These are phyloP conservation scores for Emmonsia crescens DNA, from an alignment of 2,329 filamentous ascomycete species.

Conservation along the genomic window DNA sequence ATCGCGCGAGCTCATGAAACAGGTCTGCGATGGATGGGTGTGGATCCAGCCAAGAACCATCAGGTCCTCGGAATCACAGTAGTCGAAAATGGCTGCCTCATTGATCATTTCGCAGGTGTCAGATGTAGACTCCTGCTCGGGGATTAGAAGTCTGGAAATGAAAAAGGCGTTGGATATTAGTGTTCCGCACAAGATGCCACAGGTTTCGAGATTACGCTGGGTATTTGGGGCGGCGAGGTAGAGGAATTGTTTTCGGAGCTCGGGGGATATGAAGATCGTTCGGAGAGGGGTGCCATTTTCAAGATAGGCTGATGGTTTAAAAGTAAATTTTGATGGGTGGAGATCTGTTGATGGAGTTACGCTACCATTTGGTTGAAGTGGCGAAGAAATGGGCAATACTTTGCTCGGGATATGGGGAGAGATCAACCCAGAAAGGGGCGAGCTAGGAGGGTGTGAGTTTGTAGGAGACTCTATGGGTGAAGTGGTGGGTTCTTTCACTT, in stretches of 20 bases:
- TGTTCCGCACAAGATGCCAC: slow-evolving; percentile 85
- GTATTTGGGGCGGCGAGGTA: slow-evolving; percentile 67
- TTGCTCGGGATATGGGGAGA: slow-evolving; percentile 18
- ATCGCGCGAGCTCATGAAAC: slow-evolving; percentile 93
- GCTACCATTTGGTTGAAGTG: slow-evolving; percentile 19
- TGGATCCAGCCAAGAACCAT: slow-evolving; percentile 95
- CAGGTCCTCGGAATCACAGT: slow-evolving; percentile 72
- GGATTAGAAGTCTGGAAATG: slow-evolving; percentile 77
- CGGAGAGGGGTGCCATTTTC: slow-evolving; percentile 82
- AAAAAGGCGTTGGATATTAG: slow-evolving; percentile 89
- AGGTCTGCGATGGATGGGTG: slow-evolving; percentile 91
- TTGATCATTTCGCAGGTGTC: slow-evolving; percentile 95
- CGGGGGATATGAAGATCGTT: slow-evolving; percentile 72
- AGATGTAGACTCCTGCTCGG: slow-evolving; percentile 76
- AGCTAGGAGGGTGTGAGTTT: background rate
- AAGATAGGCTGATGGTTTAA: slow-evolving; percentile 74
- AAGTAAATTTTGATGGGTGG: slow-evolving; percentile 53
- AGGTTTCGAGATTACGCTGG: slow-evolving; percentile 73
- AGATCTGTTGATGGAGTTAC: slow-evolving; percentile 20
- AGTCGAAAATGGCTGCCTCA: slow-evolving; percentile 74
- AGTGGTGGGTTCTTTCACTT: slow-evolving; percentile 21
- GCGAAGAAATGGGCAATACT: slow-evolving; percentile 13
- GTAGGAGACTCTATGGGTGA: slow-evolving; percentile 5
- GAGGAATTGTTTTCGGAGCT: slow-evolving; percentile 65
- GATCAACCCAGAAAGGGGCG: slow-evolving; percentile 18